Base-by-base conservation (phyloP, 371 early-diverging fungal species). In the Vittaforma corneae region DNA sequence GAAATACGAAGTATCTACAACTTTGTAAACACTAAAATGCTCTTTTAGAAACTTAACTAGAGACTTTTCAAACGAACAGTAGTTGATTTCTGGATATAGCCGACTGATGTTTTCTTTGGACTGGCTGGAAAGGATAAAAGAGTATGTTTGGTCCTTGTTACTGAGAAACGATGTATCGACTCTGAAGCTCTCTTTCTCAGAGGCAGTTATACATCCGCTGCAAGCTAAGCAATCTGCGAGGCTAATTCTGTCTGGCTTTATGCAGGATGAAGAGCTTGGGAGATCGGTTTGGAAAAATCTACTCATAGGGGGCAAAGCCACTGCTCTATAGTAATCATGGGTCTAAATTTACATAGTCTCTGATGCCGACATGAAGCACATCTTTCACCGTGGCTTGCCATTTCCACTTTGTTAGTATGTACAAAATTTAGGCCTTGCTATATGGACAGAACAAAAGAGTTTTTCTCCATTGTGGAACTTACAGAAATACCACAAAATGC, bases 361-460 rank as follows among this genome's bases (percentile, higher is more conserved):
- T n/a, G n/a, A n/a, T n/a, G n/a, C n/a, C n/a, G n/a, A n/a, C n/a
- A n/a, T n/a, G n/a, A n/a, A n/a, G n/a, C n/a, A n/a, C n/a, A n/a
- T n/a, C n/a, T n/a, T n/a, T n/a, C n/a, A n/a, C n/a, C n/a, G n/a
- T 32, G 52, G 54, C 32, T 63, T 62, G 2, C 74, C 69, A 34
- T 56, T 47, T 47, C 20, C 38, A 29, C 20, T 40, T 46, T 44
- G 44, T 61, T 33, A 53, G 2, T 62, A 37, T 45, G 9, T 40
- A 11, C n/a, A 9, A 9, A 9, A 9, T n/a, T 40, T n/a, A 40
- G 40, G 11, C 26, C 11, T 60, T 28, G 38, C 26, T 60, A 48
- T 48, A 77, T 77, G 75, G 73, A 77, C 33, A 69, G 77, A 66
- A 74, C 75, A 63, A 67, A 48, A 34, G 77, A 77, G 53, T 74